phyloP scores from a whole-genome alignment of 108 stramenopile species.

The Stephanodiscus minutulus region DNA sequence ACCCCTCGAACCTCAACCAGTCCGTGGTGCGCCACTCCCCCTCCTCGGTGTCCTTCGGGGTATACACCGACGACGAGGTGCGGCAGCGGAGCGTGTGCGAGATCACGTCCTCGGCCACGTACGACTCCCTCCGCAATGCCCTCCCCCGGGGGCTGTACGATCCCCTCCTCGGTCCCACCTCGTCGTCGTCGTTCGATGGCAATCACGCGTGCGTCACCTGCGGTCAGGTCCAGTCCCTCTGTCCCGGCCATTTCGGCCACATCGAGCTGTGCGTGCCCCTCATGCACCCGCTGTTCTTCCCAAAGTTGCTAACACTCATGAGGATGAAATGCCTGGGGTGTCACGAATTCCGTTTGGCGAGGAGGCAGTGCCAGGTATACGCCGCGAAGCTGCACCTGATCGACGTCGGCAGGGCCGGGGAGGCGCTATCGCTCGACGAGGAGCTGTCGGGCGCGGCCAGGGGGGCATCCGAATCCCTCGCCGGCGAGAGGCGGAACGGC shows the following conservation, averaged over 20 bases:
- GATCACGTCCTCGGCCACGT: slow-evolving; percentile 85
- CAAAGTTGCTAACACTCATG: slow-evolving; percentile 73
- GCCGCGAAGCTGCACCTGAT: slow-evolving; percentile 71
- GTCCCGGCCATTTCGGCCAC: slow-evolving; percentile 97
- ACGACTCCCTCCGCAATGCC: slow-evolving; percentile 82
- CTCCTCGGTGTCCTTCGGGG: slow-evolving; percentile 53
- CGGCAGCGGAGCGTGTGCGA: slow-evolving; percentile 85
- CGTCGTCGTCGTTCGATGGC: slow-evolving; percentile 45
- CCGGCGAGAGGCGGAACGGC: slow-evolving; percentile 10
- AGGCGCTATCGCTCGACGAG: slow-evolving; percentile 75
- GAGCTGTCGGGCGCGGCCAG: slow-evolving; percentile 43
- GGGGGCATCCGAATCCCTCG: slow-evolving; percentile 3
- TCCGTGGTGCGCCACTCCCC: slow-evolving; percentile 34
- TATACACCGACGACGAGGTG: slow-evolving; percentile 92
- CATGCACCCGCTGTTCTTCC: slow-evolving; percentile 94
- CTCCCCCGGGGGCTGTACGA: slow-evolving; percentile 95
- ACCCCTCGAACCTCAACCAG: slow-evolving; percentile 41
- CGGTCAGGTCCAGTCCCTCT: slow-evolving; percentile 68
- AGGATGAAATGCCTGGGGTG: slow-evolving; percentile 93
- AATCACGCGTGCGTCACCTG: slow-evolving; percentile 89
- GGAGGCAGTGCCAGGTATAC: slow-evolving; percentile 44
- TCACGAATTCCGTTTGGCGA: slow-evolving; percentile 79
- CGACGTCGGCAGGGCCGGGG: slow-evolving; percentile 49
- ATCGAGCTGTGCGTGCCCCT: slow-evolving; percentile 96
- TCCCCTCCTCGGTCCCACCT: slow-evolving; percentile 85